These are phyloP conservation scores for Chytriomyces sp. DNA, from an alignment of 192 early-diverging fungal genomes.

Conservation along the genomic window DNA sequence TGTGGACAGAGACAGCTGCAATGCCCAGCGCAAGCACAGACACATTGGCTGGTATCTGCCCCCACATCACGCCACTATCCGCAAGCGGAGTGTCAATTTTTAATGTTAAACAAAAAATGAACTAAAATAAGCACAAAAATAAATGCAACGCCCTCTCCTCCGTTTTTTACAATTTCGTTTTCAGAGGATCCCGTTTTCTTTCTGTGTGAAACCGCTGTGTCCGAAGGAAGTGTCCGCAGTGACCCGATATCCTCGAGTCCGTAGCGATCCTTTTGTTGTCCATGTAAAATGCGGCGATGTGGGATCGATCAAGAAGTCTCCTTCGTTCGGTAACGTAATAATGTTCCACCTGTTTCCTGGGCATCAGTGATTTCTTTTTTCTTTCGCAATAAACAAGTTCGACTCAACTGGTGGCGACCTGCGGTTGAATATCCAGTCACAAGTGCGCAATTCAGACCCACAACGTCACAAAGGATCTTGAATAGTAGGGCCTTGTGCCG, in stretches of 20 bases:
- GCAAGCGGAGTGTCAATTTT: no score
- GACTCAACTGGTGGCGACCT: slow-evolving; percentile 53
- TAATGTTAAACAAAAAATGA: no score
- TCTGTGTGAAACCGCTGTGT: slow-evolving; percentile 56
- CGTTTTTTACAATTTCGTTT: no score
- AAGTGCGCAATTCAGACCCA: slow-evolving; percentile 52
- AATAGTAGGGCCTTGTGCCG: slow-evolving; percentile 60
- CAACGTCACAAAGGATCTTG: slow-evolving; percentile 56
- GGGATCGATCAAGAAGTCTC: slow-evolving; percentile 53
- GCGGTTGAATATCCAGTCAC: slow-evolving; percentile 57
- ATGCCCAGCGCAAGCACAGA: no score
- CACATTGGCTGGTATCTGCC: no score
- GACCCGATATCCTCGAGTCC: slow-evolving; percentile 51
- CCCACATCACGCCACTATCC: no score
- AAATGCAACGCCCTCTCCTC: no score
- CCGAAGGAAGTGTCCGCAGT: slow-evolving; percentile 50
- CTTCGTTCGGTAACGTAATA: slow-evolving; percentile 46
- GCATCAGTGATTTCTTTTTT: background rate
- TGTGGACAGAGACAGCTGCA: no score
- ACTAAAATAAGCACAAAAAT: no score
- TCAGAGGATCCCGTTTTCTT: slow-evolving; percentile 38
- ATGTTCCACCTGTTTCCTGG: slow-evolving; percentile 53
- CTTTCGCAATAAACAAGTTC: no score
- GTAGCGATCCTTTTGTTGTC: slow-evolving; percentile 50
- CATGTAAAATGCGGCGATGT: slow-evolving; percentile 60